Evolutionary conservation across 495 filamentous ascomycete genomes (phyloP).

Genomic region (Podospora fimiseda): DNA sequence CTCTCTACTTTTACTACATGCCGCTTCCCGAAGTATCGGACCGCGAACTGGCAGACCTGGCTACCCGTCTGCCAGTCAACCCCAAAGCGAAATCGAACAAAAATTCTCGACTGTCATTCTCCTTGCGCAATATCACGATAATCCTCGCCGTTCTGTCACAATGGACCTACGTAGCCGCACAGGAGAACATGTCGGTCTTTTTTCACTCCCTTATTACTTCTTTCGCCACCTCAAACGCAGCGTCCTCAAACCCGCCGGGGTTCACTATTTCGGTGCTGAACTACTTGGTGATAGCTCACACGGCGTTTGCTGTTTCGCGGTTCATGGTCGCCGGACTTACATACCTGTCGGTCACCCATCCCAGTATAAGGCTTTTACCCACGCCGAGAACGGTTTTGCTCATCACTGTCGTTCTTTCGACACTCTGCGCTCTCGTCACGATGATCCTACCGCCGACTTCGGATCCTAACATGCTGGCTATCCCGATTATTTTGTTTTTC

Average conservation of each 20-base stretch:
- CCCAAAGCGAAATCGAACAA: constrained; percentile 34
- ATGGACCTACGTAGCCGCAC: constrained; percentile 67
- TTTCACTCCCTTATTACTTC: constrained; percentile 46
- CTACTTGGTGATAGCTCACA: constrained; percentile 42
- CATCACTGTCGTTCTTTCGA: constrained; percentile 39
- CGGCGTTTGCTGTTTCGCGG: constrained; percentile 42
- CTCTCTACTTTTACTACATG: constrained; percentile 54
- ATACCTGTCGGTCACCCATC: constrained; percentile 43
- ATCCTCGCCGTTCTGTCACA: constrained; percentile 61
- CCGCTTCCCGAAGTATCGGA: constrained; percentile 49
- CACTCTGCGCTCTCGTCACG: constrained; percentile 33
- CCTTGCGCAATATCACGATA: constrained; percentile 41
- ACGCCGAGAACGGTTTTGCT: constrained; percentile 50
- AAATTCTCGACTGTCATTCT: constrained; percentile 29
- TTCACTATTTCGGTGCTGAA: constrained; percentile 53
- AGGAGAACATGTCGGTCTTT: constrained; percentile 63
- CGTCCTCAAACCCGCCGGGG: constrained; percentile 21
- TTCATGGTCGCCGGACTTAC: constrained; percentile 43
- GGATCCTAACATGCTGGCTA: constrained; percentile 47
- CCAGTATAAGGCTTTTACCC: constrained; percentile 30
- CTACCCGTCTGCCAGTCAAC: constrained; percentile 35
- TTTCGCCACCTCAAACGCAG: constrained; percentile 28
- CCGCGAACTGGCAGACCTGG: constrained; percentile 40
- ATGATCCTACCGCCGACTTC: constrained; percentile 43
- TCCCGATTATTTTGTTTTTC: constrained; percentile 56